phyloP scores from a whole-genome alignment of 345 rosid species.

The Leavenworthia alabamica region DNA sequence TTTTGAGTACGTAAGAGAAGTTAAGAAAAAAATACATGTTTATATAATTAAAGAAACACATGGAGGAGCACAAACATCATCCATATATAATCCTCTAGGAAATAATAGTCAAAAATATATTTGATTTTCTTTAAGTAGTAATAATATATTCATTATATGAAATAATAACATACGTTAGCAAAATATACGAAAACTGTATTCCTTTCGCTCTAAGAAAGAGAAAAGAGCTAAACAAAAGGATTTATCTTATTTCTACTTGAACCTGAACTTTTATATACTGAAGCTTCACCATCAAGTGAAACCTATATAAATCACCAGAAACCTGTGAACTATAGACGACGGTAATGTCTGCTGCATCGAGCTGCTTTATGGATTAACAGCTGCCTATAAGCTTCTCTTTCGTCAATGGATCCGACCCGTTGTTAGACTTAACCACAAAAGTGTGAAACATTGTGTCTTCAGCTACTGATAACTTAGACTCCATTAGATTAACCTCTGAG shows the following conservation, averaged over 20 bases:
- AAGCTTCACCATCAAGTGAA: slow-evolving; percentile 1
- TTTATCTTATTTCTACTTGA: slow-evolving; percentile 14
- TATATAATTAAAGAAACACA: not conserved
- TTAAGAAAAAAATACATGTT: not conserved
- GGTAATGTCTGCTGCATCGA: slow-evolving; percentile 52
- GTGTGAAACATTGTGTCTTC: slow-evolving; percentile 62
- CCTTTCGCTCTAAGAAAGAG: slow-evolving; percentile 22
- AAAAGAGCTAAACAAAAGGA: not conserved
- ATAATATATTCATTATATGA: not conserved
- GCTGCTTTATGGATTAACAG: slow-evolving; percentile 42
- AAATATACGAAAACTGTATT: slow-evolving; percentile 2
- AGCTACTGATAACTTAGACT: slow-evolving; percentile 59
- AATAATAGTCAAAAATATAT: not conserved
- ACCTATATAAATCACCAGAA: slow-evolving; percentile 19
- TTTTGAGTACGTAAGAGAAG: too few relatives aligned
- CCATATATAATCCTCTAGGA: not conserved
- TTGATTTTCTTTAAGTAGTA: not conserved
- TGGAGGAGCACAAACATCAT: not conserved
- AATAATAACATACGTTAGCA: slow-evolving; percentile 9
- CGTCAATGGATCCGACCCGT: slow-evolving; percentile 62
- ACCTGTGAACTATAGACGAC: slow-evolving; percentile 43
- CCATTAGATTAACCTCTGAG: slow-evolving; percentile 49
- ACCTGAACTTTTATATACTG: not conserved
- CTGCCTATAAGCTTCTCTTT: slow-evolving; percentile 84
- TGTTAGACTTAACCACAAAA: slow-evolving; percentile 61